These are phyloP conservation scores for Centella asiatica DNA, from an alignment of 129 eudicot genomes.

Conservation along the genomic window DNA sequence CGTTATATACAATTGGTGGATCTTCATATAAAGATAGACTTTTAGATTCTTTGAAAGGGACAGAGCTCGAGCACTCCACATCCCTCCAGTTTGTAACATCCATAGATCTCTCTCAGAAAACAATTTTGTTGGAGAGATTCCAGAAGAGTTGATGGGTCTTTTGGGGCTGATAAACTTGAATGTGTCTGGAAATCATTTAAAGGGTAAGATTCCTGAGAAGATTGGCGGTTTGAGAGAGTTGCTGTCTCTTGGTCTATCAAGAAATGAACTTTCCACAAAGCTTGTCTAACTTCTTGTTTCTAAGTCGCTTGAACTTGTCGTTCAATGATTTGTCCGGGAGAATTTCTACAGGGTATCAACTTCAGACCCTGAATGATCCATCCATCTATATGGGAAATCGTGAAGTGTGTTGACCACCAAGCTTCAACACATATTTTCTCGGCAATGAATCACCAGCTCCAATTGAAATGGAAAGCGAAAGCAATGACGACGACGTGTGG, in stretches of 20 bases:
- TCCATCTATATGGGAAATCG: conserved; percentile 1
- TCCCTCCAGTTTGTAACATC: not conserved
- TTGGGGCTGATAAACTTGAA: not conserved
- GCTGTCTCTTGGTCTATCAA: not conserved
- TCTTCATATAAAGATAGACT: not conserved
- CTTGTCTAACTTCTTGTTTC: not conserved
- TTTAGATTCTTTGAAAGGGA: not conserved
- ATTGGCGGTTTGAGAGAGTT: no score
- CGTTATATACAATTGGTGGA: not conserved
- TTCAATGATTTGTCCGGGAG: not conserved
- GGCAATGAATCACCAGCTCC: not conserved
- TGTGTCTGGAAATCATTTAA: not conserved
- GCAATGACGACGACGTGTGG: not conserved
- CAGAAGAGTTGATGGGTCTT: not conserved
- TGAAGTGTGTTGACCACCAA: not conserved
- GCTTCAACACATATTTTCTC: not conserved
- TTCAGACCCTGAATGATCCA: not conserved
- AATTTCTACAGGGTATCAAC: not conserved
- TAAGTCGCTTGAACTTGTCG: not conserved
- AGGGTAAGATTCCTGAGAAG: no score
- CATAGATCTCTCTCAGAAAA: not conserved
- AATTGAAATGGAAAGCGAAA: not conserved
- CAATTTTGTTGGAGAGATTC: not conserved
- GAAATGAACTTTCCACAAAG: not conserved
- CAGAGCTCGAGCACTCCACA: not conserved